Percentiles rank a stretch among this genome's conserved stretches.
Conservation (phyloP, 2,329 filamentous ascomycete species). For the Tolypocladium ovalisporum region DNA sequence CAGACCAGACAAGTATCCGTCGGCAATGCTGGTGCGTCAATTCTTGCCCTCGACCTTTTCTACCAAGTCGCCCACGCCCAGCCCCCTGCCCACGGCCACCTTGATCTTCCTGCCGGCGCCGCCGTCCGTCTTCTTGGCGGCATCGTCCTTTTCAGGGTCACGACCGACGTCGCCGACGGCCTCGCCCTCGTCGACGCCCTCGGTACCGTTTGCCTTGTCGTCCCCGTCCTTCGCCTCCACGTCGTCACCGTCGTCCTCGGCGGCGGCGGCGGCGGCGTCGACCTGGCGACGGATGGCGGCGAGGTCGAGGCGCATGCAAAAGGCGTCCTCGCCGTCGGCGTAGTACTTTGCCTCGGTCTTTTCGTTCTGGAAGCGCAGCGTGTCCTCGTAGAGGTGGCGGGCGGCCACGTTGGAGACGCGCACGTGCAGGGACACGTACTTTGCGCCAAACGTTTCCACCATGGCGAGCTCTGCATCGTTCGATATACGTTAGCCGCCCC, state of each 20-base stretch:
- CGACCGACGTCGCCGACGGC: slow-evolving; percentile 56
- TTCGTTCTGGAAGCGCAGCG: slow-evolving; percentile 77
- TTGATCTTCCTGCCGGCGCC: slow-evolving; percentile 55
- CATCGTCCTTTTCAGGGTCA: slow-evolving; percentile 22
- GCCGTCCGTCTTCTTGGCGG: background rate
- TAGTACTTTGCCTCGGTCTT: slow-evolving; percentile 89
- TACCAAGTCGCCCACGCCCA: slow-evolving; percentile 71
- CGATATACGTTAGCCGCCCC: background rate
- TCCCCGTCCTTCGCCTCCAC: too few species aligned
- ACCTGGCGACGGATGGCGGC: slow-evolving; percentile 42
- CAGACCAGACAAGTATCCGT: background rate
- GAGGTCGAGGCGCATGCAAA: slow-evolving; percentile 84
- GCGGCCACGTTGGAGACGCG: slow-evolving; percentile 89
- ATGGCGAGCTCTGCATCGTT: slow-evolving; percentile 69
- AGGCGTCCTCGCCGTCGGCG: slow-evolving; percentile 94
- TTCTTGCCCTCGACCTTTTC: slow-evolving; percentile 52
- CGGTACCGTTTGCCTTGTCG: slow-evolving; percentile 27
- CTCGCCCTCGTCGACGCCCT: slow-evolving; percentile 53
- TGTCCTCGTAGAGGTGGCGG: slow-evolving; percentile 84
- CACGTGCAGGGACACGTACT: slow-evolving; percentile 93
- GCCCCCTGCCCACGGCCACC: slow-evolving; percentile 69
- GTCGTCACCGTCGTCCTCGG: slow-evolving; percentile 2
- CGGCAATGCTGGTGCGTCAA: slow-evolving; percentile 2
- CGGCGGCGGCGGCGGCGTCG: slow-evolving; percentile 13
- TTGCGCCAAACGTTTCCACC: slow-evolving; percentile 85